These are phyloP conservation scores for Kwoniella mangroviensis DNA, from an alignment of 768 basidiomycete genomes.

Conservation along the genomic window DNA sequence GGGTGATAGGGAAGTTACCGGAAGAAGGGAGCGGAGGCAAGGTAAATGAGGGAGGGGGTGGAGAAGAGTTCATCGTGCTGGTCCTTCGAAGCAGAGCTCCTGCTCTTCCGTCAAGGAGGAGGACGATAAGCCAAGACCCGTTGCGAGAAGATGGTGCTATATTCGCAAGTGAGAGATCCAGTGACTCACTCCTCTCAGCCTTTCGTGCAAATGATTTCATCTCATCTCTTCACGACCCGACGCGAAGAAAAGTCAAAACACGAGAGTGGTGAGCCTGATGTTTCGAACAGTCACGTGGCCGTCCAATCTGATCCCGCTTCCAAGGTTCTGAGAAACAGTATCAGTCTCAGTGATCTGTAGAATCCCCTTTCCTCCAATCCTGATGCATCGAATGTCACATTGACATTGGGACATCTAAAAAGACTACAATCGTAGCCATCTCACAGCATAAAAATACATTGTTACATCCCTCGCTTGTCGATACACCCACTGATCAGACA, in stretches of 20 bases:
- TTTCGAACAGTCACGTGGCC: background rate
- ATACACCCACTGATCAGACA: slow-evolving; percentile 1
- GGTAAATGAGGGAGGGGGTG: slow-evolving; percentile 48
- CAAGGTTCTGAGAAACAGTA: no score
- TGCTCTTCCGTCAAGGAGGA: no score
- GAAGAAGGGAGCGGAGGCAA: slow-evolving; percentile 41
- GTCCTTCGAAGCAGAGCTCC: background rate
- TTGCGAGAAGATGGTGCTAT: no score
- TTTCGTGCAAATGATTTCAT: background rate
- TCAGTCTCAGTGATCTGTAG: slow-evolving; percentile 10
- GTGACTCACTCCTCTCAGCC: no score
- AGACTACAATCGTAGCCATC: background rate
- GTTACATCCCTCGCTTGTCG: background rate
- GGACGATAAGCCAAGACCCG: no score
- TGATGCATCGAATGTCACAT: slow-evolving; percentile 4
- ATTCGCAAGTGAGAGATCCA: no score
- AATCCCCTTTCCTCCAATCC: slow-evolving; percentile 22
- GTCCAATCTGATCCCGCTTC: background rate
- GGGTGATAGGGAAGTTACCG: slow-evolving; percentile 42
- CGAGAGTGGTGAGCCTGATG: background rate
- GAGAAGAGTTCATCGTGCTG: slow-evolving; percentile 48
- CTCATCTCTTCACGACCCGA: background rate
- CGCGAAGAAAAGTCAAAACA: slow-evolving; percentile 6
- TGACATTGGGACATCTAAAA: no score
- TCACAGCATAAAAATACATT: background rate